These are phyloP conservation scores for Nephelium lappaceum DNA, from an alignment of 345 rosid genomes.

Conservation along the genomic window DNA sequence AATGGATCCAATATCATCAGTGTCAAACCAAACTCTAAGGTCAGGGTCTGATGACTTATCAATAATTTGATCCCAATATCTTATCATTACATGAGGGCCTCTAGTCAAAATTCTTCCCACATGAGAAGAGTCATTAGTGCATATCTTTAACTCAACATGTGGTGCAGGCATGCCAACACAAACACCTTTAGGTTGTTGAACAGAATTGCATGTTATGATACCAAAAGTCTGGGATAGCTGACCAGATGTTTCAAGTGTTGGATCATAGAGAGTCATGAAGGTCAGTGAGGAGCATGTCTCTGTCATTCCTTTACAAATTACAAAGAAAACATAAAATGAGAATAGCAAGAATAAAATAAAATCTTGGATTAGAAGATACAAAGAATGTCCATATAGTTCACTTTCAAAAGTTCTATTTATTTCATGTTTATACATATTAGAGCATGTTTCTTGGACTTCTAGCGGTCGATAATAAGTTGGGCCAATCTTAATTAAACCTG, in stretches of 20 bases:
- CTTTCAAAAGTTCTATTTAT: not conserved
- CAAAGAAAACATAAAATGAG: not conserved
- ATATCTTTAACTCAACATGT: slow-evolving; percentile 66
- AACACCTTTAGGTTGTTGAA: slow-evolving; percentile 49
- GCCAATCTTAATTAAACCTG: not conserved
- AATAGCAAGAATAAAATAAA: slow-evolving; percentile 13
- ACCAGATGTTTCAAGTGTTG: slow-evolving; percentile 29
- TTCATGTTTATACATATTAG: not conserved
- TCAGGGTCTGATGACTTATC: slow-evolving; percentile 27
- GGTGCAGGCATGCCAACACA: slow-evolving; percentile 87
- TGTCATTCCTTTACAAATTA: slow-evolving; percentile 68
- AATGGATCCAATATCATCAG: slow-evolving; percentile 72
- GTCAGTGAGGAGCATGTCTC: slow-evolving; percentile 83
- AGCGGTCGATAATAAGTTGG: slow-evolving; percentile 8
- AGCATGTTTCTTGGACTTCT: not conserved
- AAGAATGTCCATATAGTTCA: not conserved
- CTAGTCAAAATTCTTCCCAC: slow-evolving; percentile 72
- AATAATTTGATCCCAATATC: slow-evolving; percentile 60
- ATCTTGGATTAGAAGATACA: not conserved
- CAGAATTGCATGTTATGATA: slow-evolving; percentile 12
- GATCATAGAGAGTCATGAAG: slow-evolving; percentile 63
- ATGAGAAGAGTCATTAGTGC: slow-evolving; percentile 41
- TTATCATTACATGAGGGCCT: slow-evolving; percentile 78
- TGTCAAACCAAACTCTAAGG: slow-evolving; percentile 67
- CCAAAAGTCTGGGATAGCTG: slow-evolving; percentile 25